Evolutionary conservation across 1,284 basidiomycete genomes (phyloP), one percentile per base, ranked within the genome.

Genomic region (Erythrobasidium hasegawianum): DNA sequence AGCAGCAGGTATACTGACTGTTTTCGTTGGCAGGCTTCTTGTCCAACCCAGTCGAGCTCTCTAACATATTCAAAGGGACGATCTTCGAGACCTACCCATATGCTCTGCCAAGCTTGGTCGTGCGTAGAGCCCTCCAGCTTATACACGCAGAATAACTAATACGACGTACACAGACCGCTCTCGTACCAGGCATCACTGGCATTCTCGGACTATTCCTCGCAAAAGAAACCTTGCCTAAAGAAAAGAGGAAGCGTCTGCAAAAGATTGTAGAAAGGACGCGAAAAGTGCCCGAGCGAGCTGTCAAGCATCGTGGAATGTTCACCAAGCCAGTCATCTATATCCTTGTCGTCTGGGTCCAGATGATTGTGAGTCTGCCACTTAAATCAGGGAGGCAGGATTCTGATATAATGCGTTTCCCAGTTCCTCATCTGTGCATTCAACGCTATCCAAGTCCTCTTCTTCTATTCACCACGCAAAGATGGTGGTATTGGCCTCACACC

Each of bases 381-480:
- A n/a, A n/a, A n/a, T n/a, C n/a, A n/a, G n/a, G n/a, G n/a, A n/a
- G n/a, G n/a, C n/a, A n/a, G n/a, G n/a, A n/a, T n/a, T n/a, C n/a
- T n/a, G n/a, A n/a, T n/a, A n/a, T n/a, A n/a, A n/a, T n/a, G n/a
- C n/a, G n/a, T n/a, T n/a, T n/a, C n/a, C n/a, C 22, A 47, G 43
- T 47, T 47, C 43, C 43, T 47, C n/a, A 47, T 47, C 43, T 47
- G 43, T 14, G 43, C 43, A n/a, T 47, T 47, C 43, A 47, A 47
- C 22, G 16, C 43, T 5, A 24, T 47, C n/a, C 43, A 47, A 47
- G 43, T 47, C 14, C 43, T 47, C 8, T 47, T 47, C 43, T 47
- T 47, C 43, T 47, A 47, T 24, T 18, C 43, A 5, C 22, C 43
- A 24, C 43, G 43, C 43, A 47, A 47, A 24, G n/a, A 47, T 14